Base-by-base conservation (phyloP, 805 yeast species). In the Wickerhamiella cacticola region DNA sequence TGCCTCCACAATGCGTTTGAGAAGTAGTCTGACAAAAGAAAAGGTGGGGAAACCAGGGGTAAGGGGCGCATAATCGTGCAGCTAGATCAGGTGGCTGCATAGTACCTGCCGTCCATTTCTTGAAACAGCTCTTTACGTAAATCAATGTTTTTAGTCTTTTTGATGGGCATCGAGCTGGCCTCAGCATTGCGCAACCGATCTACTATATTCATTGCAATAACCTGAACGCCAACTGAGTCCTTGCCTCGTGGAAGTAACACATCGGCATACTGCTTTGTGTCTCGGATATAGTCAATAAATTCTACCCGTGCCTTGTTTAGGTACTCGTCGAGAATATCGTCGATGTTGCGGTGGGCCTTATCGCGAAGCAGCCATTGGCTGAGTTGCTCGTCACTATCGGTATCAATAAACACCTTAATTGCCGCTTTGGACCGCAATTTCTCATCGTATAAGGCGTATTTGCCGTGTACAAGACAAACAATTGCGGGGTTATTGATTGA, bases 361-460 rank as follows among this genome's bases (percentile, higher is more conserved):
- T 66, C 71, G 15, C 66, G 56, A 44, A 59, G 46, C 21, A 66
- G 80, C 82, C 92, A 77, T 53, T 94, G 73, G n/a, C 85, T 79
- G 35, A 88, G 66, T 48, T 96, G 66, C 4, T 82, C 77, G 62
- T 88, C 97, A 1, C 89, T 78, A 63, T 88, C 96, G 52, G 86
- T 74, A 54, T 84, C 92, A 13, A 88, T 70, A 56, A 80, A 88
- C 1, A 88, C 76, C 58, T 77, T 80, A 53, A 87, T 68, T 1
- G 76, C 69, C 0, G 88, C 79, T 57, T 72, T 52, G 9, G 67
- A 66, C 29, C 82, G 64, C 9, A 88, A 62, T 16, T 67, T 67
- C 40, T 66, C 64, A 59, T 84, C 80, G 58, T 76, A 82, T 21
- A 88, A 68, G 0, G 95, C 89, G 59, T 88, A 88, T 16, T 81